Base-by-base conservation (phyloP, 805 yeast species). In the Lachancea cidri region DNA sequence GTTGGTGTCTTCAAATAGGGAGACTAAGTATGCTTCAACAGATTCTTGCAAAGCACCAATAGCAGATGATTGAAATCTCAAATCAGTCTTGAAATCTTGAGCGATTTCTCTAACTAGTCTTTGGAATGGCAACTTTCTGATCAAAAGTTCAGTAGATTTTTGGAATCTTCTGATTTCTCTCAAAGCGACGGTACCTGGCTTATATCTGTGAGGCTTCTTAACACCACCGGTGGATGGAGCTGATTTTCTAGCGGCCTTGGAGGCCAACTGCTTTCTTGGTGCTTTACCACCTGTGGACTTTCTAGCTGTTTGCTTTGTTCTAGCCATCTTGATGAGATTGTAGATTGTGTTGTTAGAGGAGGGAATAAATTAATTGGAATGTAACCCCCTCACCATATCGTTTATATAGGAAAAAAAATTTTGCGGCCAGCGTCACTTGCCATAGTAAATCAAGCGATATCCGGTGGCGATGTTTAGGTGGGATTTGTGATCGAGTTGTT, bases 151-250 rank as follows among this genome's bases (percentile, higher is more conserved):
- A 56, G 98, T 89, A 46, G 95, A 84, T 67, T 87, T 86, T 75
- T 91, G 98, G 76, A 89, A 91, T 78, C 94, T 83, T 77, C 96
- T 84, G 65, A 93, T 86, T 76, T 91, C 98, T 75, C 95, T 83
- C 68, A 87, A 77, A 49, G 97, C 97, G 62, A 84, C 93, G 64
- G 93, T 86, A 81, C 95, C 95, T 73, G 95, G 95, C 85, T 84
- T 84, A 76, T 86, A 86, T 83, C 95, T 85, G 81, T 85, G 94
- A 51, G 93, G 93, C 71, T 84, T 84, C 81, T 84, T 84, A 60
- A 85, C 93, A 82, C 94, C 94, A 67, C 93, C 93, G 48, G 88
- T 76, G 41, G 86, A 76, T 79, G 94, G 94, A 39, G 94, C 94
- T 31, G 93, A 84, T 66, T 84, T 84, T 83, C 94, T 84, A 52